Percentiles rank a stretch among this genome's conserved stretches.
phyloP scores from a whole-genome alignment of 2,329 filamentous ascomycete genomes.

The Exophiala alcalophila region DNA sequence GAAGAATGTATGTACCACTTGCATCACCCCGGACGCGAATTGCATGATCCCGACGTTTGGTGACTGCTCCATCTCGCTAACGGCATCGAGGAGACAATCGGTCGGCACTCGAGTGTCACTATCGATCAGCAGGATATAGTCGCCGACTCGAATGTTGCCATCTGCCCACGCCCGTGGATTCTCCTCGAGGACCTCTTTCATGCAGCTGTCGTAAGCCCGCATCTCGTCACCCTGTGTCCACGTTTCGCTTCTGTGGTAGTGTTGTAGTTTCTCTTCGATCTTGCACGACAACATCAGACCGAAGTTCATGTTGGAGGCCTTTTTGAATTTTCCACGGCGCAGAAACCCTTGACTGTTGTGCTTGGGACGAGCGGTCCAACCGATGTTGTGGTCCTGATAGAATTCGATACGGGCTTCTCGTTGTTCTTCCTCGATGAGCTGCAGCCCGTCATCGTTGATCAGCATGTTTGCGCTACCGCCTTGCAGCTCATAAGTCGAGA shows the following conservation, averaged over 20 bases:
- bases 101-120: constrained; percentile 66
- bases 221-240: constrained; percentile 52
- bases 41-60: constrained; percentile 70
- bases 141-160: constrained; percentile 80
- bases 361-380: constrained; percentile 49
- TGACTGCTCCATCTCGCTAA: constrained; percentile 71
- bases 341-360: constrained; percentile 57
- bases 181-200: constrained; percentile 50
- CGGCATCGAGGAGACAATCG: constrained; percentile 68
- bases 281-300: constrained; percentile 60
- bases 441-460: constrained; percentile 42
- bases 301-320: constrained; percentile 74
- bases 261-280: constrained; percentile 58
- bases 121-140: constrained; percentile 71
- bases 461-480: constrained; percentile 39
- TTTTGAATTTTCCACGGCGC: constrained; percentile 66
- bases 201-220: constrained; percentile 35
- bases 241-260: constrained; percentile 3
- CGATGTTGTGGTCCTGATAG: constrained; percentile 51
- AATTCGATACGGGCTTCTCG: constrained; percentile 45
- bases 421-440: constrained; percentile 42
- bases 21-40: constrained; percentile 72
- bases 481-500: constrained; percentile 61
- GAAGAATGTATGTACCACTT: constrained; percentile 68
- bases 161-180: constrained; percentile 67